phyloP scores from a whole-genome alignment of 768 basidiomycete species.

The Mycena chlorophos region DNA sequence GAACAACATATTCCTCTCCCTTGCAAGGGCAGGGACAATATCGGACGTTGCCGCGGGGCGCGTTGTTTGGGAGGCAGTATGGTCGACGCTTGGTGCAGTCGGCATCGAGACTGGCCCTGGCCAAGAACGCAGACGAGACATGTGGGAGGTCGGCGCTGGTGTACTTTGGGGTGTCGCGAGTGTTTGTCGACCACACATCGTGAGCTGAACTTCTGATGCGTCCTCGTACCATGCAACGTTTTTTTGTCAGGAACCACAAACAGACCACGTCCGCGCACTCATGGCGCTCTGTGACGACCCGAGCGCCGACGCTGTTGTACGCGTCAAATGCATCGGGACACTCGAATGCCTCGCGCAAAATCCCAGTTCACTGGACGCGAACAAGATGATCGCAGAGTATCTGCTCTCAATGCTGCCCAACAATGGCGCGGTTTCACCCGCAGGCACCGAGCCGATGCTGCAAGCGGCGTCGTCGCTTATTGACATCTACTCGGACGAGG shows the following conservation, averaged over 20 bases:
- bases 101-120: conserved; percentile 61
- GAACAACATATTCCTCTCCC: conserved; percentile 83
- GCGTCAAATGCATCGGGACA: conserved; percentile 82
- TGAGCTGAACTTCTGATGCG: conserved; percentile 32
- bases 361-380: conserved; percentile 61
- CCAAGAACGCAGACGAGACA: conserved; percentile 67
- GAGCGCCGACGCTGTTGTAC: conserved; percentile 52
- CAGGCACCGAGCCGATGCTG: conserved; percentile 67
- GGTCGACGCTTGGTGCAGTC: conserved; percentile 59
- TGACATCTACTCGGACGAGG: conserved; percentile 93
- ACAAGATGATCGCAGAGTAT: conserved; percentile 69
- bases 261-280: conserved; percentile 62
- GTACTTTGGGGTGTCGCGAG: conserved; percentile 87
- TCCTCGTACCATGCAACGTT: neutral
- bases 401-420: conserved; percentile 64
- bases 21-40: conserved; percentile 43
- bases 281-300: conserved; percentile 61
- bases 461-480: conserved; percentile 82
- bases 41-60: conserved; percentile 51
- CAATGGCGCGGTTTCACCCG: conserved; percentile 36
- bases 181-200: conserved; percentile 69
- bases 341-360: conserved; percentile 81
- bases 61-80: conserved; percentile 64
- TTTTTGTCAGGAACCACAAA: conserved; percentile 49
- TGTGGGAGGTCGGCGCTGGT: conserved; percentile 80